These are phyloP conservation scores for Parsonsia alboflavescens DNA, from an alignment of 257 asterid species.

Conservation along the genomic window DNA sequence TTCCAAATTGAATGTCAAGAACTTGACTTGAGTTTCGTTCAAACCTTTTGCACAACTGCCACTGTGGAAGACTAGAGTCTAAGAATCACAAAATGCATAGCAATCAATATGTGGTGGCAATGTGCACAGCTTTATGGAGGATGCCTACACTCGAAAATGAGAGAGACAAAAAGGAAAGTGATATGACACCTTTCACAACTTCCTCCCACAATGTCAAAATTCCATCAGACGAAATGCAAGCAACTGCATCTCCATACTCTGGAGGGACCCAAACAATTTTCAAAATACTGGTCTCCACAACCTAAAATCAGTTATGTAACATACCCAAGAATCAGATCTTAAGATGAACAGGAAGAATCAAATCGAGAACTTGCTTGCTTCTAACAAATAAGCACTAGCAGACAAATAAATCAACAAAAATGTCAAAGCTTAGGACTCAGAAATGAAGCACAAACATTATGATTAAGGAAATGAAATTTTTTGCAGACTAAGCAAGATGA, in stretches of 20 bases:
- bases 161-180: not conserved
- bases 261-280: conserved; percentile 87
- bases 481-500: not conserved
- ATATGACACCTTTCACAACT: conserved; percentile 47
- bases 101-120: conserved; percentile 17
- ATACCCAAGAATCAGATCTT: not conserved
- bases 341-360: not conserved
- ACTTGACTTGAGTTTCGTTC: conserved; percentile 45
- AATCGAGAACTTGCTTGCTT: not conserved
- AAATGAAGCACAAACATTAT: not conserved
- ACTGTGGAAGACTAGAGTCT: conserved; percentile 52
- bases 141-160: not conserved
- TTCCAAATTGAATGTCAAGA: conserved; percentile 75
- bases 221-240: conserved; percentile 67
- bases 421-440: not conserved
- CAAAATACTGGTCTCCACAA: conserved; percentile 44
- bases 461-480: not conserved
- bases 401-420: too few species aligned
- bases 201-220: conserved; percentile 80
- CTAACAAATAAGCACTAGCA: not conserved
- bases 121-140: not conserved
- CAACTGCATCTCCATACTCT: conserved; percentile 74
- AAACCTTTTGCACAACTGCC: conserved; percentile 72
- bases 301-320: conserved; percentile 31
- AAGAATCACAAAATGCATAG: conserved; percentile 17